These are phyloP conservation scores for Alternaria gansuensis DNA, from an alignment of 2,329 filamentous ascomycete genomes.

Conservation along the genomic window DNA sequence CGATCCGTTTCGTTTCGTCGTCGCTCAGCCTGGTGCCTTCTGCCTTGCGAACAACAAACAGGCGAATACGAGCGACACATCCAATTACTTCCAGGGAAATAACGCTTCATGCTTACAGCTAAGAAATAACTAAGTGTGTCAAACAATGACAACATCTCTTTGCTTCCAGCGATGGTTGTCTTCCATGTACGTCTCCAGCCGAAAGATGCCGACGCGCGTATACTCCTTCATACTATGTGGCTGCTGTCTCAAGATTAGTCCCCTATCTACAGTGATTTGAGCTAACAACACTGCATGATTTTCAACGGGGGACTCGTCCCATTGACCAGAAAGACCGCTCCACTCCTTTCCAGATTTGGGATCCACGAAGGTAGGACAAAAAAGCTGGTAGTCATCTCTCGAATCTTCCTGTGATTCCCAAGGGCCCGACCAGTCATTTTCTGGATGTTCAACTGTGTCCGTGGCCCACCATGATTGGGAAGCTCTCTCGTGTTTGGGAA, in stretches of 20 bases:
- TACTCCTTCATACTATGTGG: background rate
- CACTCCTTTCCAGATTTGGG: background rate
- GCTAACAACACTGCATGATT: background rate
- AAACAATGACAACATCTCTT: background rate
- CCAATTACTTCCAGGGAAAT: too few species aligned
- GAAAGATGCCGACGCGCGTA: background rate
- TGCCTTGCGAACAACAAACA: background rate
- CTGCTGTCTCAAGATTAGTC: background rate
- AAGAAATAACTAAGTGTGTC: background rate
- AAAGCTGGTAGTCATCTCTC: background rate
- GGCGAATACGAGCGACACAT: background rate
- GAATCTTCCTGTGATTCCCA: background rate
- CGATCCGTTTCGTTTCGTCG: background rate
- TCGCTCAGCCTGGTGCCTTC: slow-evolving; percentile 4
- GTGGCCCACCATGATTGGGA: background rate
- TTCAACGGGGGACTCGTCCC: background rate
- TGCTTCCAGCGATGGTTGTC: background rate
- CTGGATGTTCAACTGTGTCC: background rate
- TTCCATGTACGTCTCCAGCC: background rate
- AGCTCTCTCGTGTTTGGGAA: background rate
- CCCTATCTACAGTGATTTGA: background rate
- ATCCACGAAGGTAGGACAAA: background rate
- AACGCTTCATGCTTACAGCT: too few species aligned
- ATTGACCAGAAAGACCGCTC: background rate
- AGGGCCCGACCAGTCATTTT: background rate